A percentile compares a stretch with the other conserved stretches of the same genome.
These are phyloP conservation scores for Acanthamoeba lenticulata DNA, from an alignment of 208 protist species.

Conservation along the genomic window DNA sequence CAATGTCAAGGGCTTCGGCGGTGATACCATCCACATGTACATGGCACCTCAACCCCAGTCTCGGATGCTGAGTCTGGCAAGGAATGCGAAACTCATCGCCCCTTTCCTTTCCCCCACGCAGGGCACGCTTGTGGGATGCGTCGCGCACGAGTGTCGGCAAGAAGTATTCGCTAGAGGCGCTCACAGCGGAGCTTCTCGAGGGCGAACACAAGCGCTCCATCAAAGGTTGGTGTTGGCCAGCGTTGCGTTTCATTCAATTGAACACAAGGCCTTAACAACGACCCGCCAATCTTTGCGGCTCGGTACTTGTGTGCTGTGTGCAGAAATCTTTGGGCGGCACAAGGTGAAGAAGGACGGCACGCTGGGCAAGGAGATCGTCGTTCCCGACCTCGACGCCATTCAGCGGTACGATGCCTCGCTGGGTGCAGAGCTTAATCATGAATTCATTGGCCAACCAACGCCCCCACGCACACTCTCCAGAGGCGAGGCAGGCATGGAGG, in stretches of 20 bases:
- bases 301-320: not conserved
- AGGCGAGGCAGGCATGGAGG: not conserved
- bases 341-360: constrained; percentile 80
- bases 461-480: not conserved
- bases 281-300: too few species aligned
- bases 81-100: too few species aligned
- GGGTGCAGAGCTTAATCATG: too few species aligned
- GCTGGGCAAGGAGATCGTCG: constrained; percentile 73
- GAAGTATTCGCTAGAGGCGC: constrained; percentile 82
- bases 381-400: constrained; percentile 73
- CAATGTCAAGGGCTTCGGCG: constrained; percentile 78
- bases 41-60: not conserved
- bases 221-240: not conserved
- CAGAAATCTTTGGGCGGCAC: constrained; percentile 78
- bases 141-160: constrained; percentile 62
- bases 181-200: constrained; percentile 78
- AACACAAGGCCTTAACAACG: too few species aligned
- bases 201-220: constrained; percentile 73
- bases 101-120: not conserved
- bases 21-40: constrained; percentile 87
- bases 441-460: not conserved
- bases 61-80: too few species aligned
- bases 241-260: not conserved
- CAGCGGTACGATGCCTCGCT: constrained; percentile 56
- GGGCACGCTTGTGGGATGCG: constrained; percentile 86